These are phyloP conservation scores for Croton setiger DNA, from an alignment of 441 rosid genomes.

Conservation along the genomic window DNA sequence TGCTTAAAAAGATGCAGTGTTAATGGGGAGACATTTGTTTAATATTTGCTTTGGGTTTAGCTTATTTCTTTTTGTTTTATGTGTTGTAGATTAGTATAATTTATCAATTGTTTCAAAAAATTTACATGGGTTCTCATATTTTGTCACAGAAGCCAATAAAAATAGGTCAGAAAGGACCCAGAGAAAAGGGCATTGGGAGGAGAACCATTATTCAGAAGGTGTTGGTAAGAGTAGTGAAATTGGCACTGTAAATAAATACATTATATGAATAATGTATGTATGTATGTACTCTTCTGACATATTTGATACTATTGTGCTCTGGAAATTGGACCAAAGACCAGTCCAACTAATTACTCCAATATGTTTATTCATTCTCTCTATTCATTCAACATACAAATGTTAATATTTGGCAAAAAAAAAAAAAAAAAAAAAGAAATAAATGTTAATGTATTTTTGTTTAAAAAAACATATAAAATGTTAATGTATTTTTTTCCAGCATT, in stretches of 20 bases:
- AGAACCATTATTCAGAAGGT: conserved; percentile 29
- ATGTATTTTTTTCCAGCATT: no score
- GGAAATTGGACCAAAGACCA: conserved; percentile 77
- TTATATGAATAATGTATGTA: conserved; percentile 11
- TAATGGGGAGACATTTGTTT: conserved; percentile 20
- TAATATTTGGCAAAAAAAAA: no score
- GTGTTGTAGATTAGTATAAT: conserved; percentile 26
- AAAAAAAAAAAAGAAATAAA: no score
- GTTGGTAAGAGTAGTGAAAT: conserved; percentile 12
- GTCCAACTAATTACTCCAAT: conserved; percentile 45
- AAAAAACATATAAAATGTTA: no score
- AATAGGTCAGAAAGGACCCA: conserved; percentile 32
- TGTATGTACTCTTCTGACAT: conserved; percentile 57
- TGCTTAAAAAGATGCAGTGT: conserved; percentile 46
- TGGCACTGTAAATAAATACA: conserved; percentile 4
- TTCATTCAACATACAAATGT: neutral
- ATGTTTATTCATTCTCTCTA: conserved; percentile 8
- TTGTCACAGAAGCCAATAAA: conserved; percentile 33
- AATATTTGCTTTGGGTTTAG: conserved; percentile 33
- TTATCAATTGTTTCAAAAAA: neutral
- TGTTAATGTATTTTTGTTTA: no score
- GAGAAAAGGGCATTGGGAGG: conserved; percentile 39
- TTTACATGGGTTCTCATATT: conserved; percentile 14
- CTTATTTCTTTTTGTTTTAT: conserved; percentile 50
- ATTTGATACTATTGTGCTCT: conserved; percentile 45